Base-by-base conservation (phyloP, 2,329 filamentous ascomycete genomes). In the Graphiopsis chlorocephala region DNA sequence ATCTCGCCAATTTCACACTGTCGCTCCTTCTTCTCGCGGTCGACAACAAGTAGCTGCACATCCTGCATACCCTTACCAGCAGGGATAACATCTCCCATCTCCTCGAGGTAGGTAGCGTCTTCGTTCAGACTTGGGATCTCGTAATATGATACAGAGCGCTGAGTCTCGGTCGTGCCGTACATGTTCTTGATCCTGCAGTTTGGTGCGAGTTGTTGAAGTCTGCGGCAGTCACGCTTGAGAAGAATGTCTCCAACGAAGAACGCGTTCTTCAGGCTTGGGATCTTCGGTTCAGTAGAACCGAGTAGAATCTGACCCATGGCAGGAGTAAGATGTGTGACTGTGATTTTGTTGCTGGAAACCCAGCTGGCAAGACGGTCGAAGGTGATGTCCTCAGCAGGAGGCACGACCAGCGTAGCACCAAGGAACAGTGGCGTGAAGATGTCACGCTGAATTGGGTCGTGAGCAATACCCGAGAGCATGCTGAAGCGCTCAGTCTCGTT, bases 271-370 rank as follows among this genome's bases (percentile, higher is more conserved):
- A 98, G 82, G 14, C 85, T 83, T 5, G 68, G 67, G 35, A 77
- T 70, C 67, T 77, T 77, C 1, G 92, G 90, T 72, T 97, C 96
- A 69, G 90, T 78, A 0, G 91, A 88, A 50, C 93, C 93, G n/a
- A 94, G 89, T 1, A 98, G 81, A 67, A 98, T 95, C 72, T 97
- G 92, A 63, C 93, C 93, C 93, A 98, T 97, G 64, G 95, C 95
- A 11, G 95, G 95, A 1, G 95, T 99, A 45, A 98, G 80, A 78
- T 98, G 95, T 14, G 90, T 92, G 23, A 93, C 90, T 17, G 89
- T 96, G 2, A 90, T 87, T 63, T 84, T 80, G 73, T 90, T 86
- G 61, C 89, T 86, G 61, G 84, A 83, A 84, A 97, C 92, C 95
- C 95, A 99, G 73, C 96, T 92, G 4, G 89, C 89, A 15, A 97